Conservation (phyloP, 345 rosid genomes). For the Brassica juncea region DNA sequence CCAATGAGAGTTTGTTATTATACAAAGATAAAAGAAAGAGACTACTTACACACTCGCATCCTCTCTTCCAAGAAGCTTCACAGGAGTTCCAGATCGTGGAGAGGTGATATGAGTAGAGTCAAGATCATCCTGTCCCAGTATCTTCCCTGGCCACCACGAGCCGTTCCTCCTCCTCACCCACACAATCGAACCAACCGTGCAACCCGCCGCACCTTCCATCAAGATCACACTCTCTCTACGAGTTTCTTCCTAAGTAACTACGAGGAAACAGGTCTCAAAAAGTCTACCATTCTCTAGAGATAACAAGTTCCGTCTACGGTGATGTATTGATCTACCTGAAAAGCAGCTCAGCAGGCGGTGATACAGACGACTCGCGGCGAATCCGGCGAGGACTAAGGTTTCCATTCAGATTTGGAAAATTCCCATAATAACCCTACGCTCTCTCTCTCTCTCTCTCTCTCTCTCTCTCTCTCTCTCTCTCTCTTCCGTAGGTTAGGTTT, state of each 20-base stretch:
- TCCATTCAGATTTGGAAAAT: constrained; percentile 65
- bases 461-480: constrained; percentile 9
- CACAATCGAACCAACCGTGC: constrained; percentile 76
- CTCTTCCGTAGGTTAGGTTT: constrained; percentile 24
- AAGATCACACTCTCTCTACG: constrained; percentile 26
- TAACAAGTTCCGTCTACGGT: constrained; percentile 8
- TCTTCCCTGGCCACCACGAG: constrained; percentile 99
- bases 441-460: constrained; percentile 7
- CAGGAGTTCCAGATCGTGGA: constrained; percentile 96
- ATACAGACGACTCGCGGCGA: constrained; percentile 44
- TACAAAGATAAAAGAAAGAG: constrained; percentile 11
- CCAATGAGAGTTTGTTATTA: background rate
- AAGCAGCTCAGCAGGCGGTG: constrained; percentile 47
- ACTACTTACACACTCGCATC: constrained; percentile 96
- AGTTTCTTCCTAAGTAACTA: constrained; percentile 14
- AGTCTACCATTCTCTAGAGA: constrained; percentile 35
- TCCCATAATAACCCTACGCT: constrained; percentile 48
- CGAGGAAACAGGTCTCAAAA: constrained; percentile 21
- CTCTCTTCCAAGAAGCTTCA: constrained; percentile 97
- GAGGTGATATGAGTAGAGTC: constrained; percentile 73
- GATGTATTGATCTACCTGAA: constrained; percentile 30
- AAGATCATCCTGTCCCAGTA: constrained; percentile 79
- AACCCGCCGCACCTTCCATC: constrained; percentile 45
- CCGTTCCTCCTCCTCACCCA: constrained; percentile 99
- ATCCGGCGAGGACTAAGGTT: constrained; percentile 50